phyloP scores from a whole-genome alignment of 1,139 yeast species.

The Debaryomycetaceae sp. region DNA sequence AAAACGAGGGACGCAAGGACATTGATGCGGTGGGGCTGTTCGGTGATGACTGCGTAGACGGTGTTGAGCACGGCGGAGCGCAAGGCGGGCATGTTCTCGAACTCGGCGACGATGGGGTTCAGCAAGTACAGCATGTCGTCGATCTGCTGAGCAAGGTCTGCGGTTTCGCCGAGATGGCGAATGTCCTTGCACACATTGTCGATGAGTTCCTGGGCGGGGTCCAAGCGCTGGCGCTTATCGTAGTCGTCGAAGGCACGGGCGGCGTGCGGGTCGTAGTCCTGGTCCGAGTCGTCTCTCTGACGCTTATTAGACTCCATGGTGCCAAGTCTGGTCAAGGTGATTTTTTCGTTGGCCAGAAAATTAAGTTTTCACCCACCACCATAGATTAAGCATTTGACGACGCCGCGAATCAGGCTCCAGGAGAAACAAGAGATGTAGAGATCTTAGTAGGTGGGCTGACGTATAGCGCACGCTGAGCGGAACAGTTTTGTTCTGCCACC shows the following conservation, averaged over 20 bases:
- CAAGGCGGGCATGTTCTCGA: constrained; percentile 54
- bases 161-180: constrained; percentile 55
- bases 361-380: no score
- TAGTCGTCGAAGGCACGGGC: constrained; percentile 5
- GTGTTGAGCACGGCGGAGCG: constrained; percentile 53
- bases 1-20: constrained; percentile 61
- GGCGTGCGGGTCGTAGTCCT: constrained; percentile 4
- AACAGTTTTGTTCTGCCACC: no score
- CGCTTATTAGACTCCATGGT: no score
- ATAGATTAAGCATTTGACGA: no score
- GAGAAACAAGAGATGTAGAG: no score
- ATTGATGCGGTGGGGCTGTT: constrained; percentile 84
- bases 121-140: constrained; percentile 61
- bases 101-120: constrained; percentile 57
- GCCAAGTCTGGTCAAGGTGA: no score
- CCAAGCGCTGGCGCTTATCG: constrained; percentile 27
- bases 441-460: no score
- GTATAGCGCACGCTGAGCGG: no score
- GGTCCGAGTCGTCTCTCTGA: constrained; percentile 32
- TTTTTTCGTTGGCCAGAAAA: no score
- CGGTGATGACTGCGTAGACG: constrained; percentile 58
- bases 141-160: constrained; percentile 38
- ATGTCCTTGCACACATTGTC: constrained; percentile 43
- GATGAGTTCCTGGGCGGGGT: constrained; percentile 32
- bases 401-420: no score